Evolutionary conservation across 2,329 filamentous ascomycete genomes (phyloP), one percentile per base, ranked within the genome.

Genomic region (Cercospora sesami): DNA sequence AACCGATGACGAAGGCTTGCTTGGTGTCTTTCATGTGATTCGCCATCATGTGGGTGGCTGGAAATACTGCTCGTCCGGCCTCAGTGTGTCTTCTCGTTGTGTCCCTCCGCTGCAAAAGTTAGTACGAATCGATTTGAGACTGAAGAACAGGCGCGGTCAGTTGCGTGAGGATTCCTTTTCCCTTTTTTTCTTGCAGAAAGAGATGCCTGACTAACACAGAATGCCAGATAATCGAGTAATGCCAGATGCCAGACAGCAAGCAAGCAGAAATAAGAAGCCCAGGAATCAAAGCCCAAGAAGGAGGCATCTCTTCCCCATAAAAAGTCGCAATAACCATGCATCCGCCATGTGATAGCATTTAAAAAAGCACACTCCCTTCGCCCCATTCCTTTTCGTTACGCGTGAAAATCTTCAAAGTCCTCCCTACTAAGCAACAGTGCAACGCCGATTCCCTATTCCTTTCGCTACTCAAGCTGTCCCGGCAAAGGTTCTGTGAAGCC

Each of bases 141-240:
- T 6, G 42, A 48, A 23, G 10, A 2, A 14, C 42, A 2, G 42
- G 42, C n/a, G 10, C 2, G 10, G 42, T 23, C 42, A 48, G 18
- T 23, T 48, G 48, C 48, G 5, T 53, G 48, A 53, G 16, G 21
- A 28, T 53, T 5, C 14, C 1, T 28, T 53, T n/a, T 23, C 9
- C n/a, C 21, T 16, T 14, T 14, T 10, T 26, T 53, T 28, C 23
- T 28, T n/a, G 5, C 48, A 28, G 36, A 6, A 28, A 53, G 2
- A 53, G 48, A 53, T n/a, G n/a, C 48, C 48, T n/a, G 48, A n/a
- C 48, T 53, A 53, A 28, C 48, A 53, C 21, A 53, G 48, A 53
- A 53, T 53, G 48, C 48, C 48, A 30, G 48, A 28, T 16, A 16
- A 53, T 30, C 30, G 48, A 6, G 48, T 30, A 53, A 28, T 30